Evolutionary conservation across 257 asterid genomes (phyloP).

Genomic region (Solanum sejunctum): DNA sequence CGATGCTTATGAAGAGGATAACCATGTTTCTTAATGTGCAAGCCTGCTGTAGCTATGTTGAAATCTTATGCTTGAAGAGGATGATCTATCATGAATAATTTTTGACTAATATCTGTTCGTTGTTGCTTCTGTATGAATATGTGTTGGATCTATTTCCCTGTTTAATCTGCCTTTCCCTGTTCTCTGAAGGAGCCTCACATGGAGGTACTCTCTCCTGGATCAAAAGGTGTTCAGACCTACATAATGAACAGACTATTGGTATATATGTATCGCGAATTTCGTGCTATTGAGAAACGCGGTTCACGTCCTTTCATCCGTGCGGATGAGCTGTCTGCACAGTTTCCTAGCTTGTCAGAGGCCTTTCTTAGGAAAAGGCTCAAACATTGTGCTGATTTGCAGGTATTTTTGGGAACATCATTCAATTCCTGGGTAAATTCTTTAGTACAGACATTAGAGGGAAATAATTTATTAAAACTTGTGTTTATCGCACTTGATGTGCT

Average conservation of each 20-base stretch:
- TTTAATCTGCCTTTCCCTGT: conserved; percentile 4
- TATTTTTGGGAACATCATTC: conserved; percentile 7
- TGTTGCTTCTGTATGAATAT: neutral
- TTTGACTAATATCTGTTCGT: neutral
- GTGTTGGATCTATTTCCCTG: conserved; percentile 5
- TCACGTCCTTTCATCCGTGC: conserved; percentile 64
- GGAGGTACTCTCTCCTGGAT: conserved; percentile 92
- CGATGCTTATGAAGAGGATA: neutral
- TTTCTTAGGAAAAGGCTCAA: conserved; percentile 79
- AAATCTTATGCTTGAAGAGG: neutral
- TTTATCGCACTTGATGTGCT: neutral
- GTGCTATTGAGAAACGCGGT: conserved; percentile 73
- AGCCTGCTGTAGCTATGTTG: neutral
- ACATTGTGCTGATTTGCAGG: conserved; percentile 88
- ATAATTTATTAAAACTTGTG: neutral
- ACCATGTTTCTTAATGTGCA: neutral
- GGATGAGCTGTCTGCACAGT: conserved; percentile 70
- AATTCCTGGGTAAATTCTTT: neutral
- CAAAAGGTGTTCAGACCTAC: conserved; percentile 74
- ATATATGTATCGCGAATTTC: conserved; percentile 82
- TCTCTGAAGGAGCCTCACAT: conserved; percentile 79
- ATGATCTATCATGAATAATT: neutral
- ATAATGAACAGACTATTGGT: conserved; percentile 83
- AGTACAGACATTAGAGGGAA: neutral
- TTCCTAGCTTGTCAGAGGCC: conserved; percentile 72